phyloP scores from a whole-genome alignment of 345 rosid genomes.

The Citrus reticulata region DNA sequence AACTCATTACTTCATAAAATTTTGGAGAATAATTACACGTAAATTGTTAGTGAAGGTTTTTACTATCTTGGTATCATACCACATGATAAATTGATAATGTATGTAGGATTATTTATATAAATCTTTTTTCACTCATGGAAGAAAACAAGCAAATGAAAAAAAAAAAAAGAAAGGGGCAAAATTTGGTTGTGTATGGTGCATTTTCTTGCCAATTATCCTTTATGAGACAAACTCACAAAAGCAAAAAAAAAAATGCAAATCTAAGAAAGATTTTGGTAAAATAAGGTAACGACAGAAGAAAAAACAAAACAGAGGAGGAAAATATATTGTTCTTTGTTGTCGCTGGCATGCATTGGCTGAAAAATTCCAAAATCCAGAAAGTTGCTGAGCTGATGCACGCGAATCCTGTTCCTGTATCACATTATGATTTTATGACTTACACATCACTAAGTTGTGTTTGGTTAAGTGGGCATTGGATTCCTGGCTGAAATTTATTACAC shows the following conservation, averaged over 20 bases:
- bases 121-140: background rate
- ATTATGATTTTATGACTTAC: background rate
- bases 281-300: background rate
- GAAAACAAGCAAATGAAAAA: background rate
- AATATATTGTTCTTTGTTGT: background rate
- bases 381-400: background rate
- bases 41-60: background rate
- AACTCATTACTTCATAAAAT: background rate
- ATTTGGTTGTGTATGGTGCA: background rate
- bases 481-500: conserved; percentile 8
- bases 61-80: background rate
- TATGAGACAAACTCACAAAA: background rate
- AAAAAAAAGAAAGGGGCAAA: too few species aligned
- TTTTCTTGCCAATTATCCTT: background rate
- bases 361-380: background rate
- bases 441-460: background rate
- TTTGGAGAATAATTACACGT: background rate
- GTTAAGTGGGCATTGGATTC: conserved; percentile 33
- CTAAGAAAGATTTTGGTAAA: conserved; percentile 1
- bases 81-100: background rate
- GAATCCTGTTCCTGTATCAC: background rate
- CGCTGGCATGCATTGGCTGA: background rate
- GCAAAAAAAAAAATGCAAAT: conserved; percentile 2
- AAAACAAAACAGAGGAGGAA: too few species aligned
- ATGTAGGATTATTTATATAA: background rate